A percentile compares a stretch with the other conserved stretches of the same genome.
Evolutionary conservation across 306 rosid species (phyloP).

Genomic region (Cicer yamashitae): DNA sequence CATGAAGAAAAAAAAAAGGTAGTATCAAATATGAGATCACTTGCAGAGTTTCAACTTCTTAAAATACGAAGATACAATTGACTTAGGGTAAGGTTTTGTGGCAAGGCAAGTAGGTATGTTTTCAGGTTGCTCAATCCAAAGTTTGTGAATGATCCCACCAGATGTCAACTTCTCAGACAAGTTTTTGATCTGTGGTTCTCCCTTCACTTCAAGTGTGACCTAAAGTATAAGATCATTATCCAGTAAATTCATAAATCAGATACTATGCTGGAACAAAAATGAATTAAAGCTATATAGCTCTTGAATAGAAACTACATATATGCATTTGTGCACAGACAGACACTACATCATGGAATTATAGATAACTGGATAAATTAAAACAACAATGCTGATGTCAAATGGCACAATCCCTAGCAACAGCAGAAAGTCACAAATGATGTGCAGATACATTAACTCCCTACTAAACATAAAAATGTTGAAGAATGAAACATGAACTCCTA

Average conservation of each 20-base stretch:
- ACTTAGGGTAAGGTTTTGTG: constrained; percentile 82
- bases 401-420: constrained; percentile 1
- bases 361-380: neutral
- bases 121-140: constrained; percentile 90
- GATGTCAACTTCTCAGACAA: constrained; percentile 71
- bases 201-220: constrained; percentile 90
- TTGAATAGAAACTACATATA: neutral
- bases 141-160: constrained; percentile 68
- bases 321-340: neutral
- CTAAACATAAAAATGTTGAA: neutral
- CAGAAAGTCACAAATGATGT: neutral
- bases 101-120: constrained; percentile 85
- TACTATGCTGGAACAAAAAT: constrained; percentile 10
- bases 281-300: neutral
- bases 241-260: constrained; percentile 10
- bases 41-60: constrained; percentile 86
- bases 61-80: constrained; percentile 62
- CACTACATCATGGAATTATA: neutral
- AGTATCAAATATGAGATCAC: constrained; percentile 46
- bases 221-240: constrained; percentile 37
- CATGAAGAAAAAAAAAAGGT: neutral
- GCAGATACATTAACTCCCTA: neutral
- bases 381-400: neutral
- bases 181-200: constrained; percentile 73
- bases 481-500: neutral